phyloP scores from a whole-genome alignment of 306 rosid species.

The Astragalus glycyphyllos region DNA sequence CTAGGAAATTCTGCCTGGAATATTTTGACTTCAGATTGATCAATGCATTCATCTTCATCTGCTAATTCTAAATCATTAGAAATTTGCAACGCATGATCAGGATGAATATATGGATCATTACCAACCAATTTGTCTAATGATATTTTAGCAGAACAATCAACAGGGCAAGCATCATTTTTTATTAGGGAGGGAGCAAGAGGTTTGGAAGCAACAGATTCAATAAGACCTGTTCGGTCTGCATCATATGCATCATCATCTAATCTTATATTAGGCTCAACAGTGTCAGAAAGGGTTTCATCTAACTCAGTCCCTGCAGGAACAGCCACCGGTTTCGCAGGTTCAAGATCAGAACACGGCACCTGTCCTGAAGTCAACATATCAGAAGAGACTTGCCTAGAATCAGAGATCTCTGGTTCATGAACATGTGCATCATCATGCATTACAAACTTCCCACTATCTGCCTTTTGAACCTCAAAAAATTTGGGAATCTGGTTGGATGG shows the following conservation, averaged over 20 bases:
- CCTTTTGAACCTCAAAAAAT: constrained; percentile 46
- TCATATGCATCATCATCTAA: constrained; percentile 47
- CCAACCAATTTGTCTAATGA: constrained; percentile 47
- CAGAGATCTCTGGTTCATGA: constrained; percentile 53
- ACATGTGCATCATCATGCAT: constrained; percentile 43
- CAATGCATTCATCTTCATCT: constrained; percentile 46
- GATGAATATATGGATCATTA: constrained; percentile 48
- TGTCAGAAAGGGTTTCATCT: constrained; percentile 49
- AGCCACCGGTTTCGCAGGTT: constrained; percentile 43
- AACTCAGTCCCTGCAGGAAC: constrained; percentile 47
- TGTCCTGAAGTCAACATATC: constrained; percentile 48
- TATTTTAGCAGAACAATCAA: constrained; percentile 48
- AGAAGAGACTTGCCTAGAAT: constrained; percentile 43
- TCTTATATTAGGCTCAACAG: constrained; percentile 44
- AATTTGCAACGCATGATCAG: constrained; percentile 45
- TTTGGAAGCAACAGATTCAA: constrained; percentile 45
- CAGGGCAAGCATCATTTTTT: constrained; percentile 43
- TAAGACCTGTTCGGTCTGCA: constrained; percentile 46
- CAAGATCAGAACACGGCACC: constrained; percentile 47
- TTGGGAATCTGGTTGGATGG: constrained; percentile 44
- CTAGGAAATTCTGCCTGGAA: constrained; percentile 44
- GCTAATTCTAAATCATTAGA: constrained; percentile 50
- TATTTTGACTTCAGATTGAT: constrained; percentile 41
- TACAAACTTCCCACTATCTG: constrained; percentile 43
- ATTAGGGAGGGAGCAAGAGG: constrained; percentile 44